Percentiles rank a stretch among this genome's conserved stretches.
Conservation (phyloP, 192 early-diverging fungal species). For the Coemansia sp. region DNA sequence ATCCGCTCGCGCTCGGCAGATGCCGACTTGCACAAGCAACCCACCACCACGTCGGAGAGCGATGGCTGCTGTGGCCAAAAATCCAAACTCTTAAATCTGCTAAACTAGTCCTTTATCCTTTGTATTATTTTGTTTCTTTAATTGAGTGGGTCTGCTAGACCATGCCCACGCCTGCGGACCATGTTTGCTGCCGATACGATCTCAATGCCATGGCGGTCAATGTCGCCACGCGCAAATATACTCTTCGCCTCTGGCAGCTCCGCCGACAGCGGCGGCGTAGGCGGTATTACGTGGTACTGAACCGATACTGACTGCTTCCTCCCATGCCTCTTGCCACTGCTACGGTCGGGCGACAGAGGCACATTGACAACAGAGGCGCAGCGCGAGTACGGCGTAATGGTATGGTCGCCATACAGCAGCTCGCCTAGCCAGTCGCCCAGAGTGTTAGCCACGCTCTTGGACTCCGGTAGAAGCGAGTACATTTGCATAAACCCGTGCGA, state of each 20-base stretch:
- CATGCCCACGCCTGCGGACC: constrained; percentile 42
- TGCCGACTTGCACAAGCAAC: not conserved
- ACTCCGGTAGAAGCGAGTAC: constrained; percentile 48
- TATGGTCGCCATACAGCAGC: constrained; percentile 25
- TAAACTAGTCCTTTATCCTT: constrained; percentile 16
- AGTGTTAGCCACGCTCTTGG: constrained; percentile 29
- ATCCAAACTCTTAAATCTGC: constrained; percentile 22
- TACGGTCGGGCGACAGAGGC: not conserved
- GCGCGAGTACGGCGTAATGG: constrained; percentile 18
- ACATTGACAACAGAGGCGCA: constrained; percentile 22
- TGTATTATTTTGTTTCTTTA: constrained; percentile 9
- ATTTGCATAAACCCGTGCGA: constrained; percentile 54
- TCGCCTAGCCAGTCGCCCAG: constrained; percentile 43
- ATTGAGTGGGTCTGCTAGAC: constrained; percentile 42
- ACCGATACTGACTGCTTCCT: not conserved
- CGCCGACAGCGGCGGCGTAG: not conserved
- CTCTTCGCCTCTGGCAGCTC: not conserved
- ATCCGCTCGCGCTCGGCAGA: not conserved
- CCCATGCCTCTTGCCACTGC: not conserved
- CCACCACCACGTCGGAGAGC: not conserved
- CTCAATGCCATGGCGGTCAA: constrained; percentile 39
- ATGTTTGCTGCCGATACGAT: constrained; percentile 42
- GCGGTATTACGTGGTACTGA: not conserved
- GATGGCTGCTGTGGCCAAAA: not conserved
- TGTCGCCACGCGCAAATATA: constrained; percentile 17